Evolutionary conservation across 2,329 filamentous ascomycete genomes (phyloP).

Genomic region (Aspergillus ustus): DNA sequence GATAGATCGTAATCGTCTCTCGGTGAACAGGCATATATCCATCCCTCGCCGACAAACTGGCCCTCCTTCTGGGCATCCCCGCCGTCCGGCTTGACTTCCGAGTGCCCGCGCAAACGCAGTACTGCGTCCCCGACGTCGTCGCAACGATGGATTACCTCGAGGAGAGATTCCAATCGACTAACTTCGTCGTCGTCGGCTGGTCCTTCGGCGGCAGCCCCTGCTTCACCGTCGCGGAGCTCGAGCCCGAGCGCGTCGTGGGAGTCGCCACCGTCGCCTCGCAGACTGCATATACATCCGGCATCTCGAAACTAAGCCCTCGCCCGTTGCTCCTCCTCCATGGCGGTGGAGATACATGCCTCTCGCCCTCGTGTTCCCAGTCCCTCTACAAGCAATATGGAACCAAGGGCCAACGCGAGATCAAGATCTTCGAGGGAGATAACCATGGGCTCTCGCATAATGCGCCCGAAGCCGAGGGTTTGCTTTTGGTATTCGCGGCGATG

Average conservation of each 20-base stretch:
- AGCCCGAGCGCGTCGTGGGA: conserved; percentile 38
- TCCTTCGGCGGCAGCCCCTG: conserved; percentile 50
- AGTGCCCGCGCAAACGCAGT: conserved; percentile 38
- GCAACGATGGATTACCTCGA: conserved; percentile 44
- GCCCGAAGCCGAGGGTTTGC: conserved; percentile 42
- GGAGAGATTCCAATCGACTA: conserved; percentile 33
- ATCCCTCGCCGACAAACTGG: conserved; percentile 47
- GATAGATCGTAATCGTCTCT: background rate
- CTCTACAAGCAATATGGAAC: conserved; percentile 44
- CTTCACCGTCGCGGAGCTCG: conserved; percentile 41
- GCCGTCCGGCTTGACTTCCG: conserved; percentile 50
- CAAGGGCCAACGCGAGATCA: conserved; percentile 37
- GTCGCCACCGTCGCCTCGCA: conserved; percentile 49
- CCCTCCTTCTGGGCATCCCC: conserved; percentile 43
- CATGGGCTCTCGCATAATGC: conserved; percentile 48
- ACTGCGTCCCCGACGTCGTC: conserved; percentile 43
- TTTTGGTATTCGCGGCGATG: conserved; percentile 45
- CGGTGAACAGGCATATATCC: conserved; percentile 39
- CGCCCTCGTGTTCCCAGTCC: conserved; percentile 38
- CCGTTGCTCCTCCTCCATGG: conserved; percentile 48
- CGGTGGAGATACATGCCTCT: conserved; percentile 43
- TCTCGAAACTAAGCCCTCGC: conserved; percentile 36
- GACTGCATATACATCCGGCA: conserved; percentile 41
- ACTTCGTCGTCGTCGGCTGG: conserved; percentile 50
- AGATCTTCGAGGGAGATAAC: conserved; percentile 48